These are phyloP conservation scores for Perilla frutescens DNA, from an alignment of 257 asterid genomes.

Conservation along the genomic window DNA sequence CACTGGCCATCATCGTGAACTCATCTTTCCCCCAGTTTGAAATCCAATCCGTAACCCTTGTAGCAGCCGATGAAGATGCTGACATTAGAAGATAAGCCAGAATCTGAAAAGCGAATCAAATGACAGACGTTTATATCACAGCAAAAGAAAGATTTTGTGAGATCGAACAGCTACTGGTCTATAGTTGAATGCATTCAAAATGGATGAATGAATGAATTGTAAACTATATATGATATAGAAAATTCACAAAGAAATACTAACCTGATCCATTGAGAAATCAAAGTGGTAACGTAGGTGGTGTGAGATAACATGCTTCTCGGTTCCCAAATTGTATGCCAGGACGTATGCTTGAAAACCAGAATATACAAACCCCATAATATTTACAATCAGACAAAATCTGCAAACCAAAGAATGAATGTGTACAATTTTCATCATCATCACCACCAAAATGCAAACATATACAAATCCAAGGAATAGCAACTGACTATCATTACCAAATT, in stretches of 20 bases:
- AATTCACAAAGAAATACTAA: conserved; percentile 32
- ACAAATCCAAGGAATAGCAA: neutral
- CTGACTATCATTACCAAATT: neutral
- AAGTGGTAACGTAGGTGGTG: conserved; percentile 61
- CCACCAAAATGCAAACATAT: conserved; percentile 19
- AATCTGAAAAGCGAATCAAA: conserved; percentile 46
- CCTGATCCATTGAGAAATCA: conserved; percentile 87
- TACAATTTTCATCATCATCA: conserved; percentile 16
- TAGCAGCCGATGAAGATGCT: conserved; percentile 87
- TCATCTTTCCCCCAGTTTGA: conserved; percentile 85
- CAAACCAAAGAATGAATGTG: neutral
- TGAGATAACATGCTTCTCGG: conserved; percentile 62
- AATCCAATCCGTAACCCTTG: conserved; percentile 84
- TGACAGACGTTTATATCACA: neutral
- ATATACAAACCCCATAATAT: conserved; percentile 76
- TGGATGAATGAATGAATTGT: too few species aligned
- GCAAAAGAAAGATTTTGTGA: neutral
- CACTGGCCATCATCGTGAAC: conserved; percentile 80
- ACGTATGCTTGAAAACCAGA: conserved; percentile 69
- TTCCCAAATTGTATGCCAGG: conserved; percentile 60
- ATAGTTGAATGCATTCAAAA: too few species aligned
- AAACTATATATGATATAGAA: too few species aligned
- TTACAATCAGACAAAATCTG: conserved; percentile 76
- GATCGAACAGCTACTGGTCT: too few species aligned
- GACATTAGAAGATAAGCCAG: conserved; percentile 86